These are phyloP conservation scores for Lipomyces spencermartinsiae DNA, from an alignment of 805 yeast genomes.

Conservation along the genomic window DNA sequence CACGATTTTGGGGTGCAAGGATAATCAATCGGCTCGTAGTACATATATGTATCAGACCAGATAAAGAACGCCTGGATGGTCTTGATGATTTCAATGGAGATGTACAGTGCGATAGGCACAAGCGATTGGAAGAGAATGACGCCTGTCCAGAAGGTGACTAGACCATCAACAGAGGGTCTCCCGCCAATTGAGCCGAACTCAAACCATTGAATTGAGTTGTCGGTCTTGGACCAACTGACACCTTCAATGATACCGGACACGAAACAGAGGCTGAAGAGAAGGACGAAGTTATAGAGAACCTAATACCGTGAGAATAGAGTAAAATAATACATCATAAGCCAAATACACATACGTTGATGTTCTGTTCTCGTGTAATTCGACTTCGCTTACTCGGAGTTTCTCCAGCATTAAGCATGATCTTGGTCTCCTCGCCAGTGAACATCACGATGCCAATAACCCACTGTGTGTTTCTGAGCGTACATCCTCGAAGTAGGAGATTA, in stretches of 20 bases:
- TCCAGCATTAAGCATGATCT: slow-evolving; percentile 80
- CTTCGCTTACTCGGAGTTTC: slow-evolving; percentile 76
- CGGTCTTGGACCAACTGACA: slow-evolving; percentile 55
- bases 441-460: slow-evolving; percentile 78
- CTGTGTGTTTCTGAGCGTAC: slow-evolving; percentile 72
- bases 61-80: slow-evolving; percentile 79
- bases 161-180: slow-evolving; percentile 67
- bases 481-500: slow-evolving; percentile 73
- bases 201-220: slow-evolving; percentile 59
- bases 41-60: slow-evolving; percentile 71
- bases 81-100: slow-evolving; percentile 79
- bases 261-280: slow-evolving; percentile 69
- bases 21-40: slow-evolving; percentile 69
- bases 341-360: slow-evolving; percentile 55
- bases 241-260: slow-evolving; percentile 76
- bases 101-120: slow-evolving; percentile 80
- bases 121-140: slow-evolving; percentile 75
- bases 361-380: slow-evolving; percentile 68
- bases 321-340: neutral
- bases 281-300: slow-evolving; percentile 62
- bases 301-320: slow-evolving; percentile 3
- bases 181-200: slow-evolving; percentile 68
- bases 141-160: slow-evolving; percentile 72
- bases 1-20: slow-evolving; percentile 84
- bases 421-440: slow-evolving; percentile 79